Evolutionary conservation across 352 stramenopile species (phyloP).

Genomic region (Plasmopara halstedii): DNA sequence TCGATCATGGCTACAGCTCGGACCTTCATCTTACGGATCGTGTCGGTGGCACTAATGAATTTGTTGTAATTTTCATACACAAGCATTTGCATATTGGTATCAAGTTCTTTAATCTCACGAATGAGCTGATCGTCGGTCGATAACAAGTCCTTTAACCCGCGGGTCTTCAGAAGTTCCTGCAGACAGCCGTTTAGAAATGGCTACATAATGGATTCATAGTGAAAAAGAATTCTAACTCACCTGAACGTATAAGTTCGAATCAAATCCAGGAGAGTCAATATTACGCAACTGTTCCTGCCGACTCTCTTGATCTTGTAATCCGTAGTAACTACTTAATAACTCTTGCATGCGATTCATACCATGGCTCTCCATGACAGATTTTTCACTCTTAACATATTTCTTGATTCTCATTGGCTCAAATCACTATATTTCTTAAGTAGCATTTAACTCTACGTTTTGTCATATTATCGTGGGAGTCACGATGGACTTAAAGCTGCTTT

Average conservation of each 20-base stretch:
- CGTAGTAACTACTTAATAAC: conserved; percentile 85
- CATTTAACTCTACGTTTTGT: not conserved
- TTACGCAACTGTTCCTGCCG: conserved; percentile 55
- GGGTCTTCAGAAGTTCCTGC: conserved; percentile 50
- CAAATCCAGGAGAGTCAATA: conserved; percentile 71
- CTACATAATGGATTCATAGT: not conserved
- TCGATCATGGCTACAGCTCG: not conserved
- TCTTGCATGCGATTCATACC: conserved; percentile 84
- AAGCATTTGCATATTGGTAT: conserved; percentile 99
- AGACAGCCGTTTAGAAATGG: not conserved
- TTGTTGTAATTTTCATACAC: conserved; percentile 99
- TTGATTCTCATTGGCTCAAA: not conserved
- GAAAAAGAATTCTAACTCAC: conserved; percentile 11
- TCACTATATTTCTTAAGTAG: too few relatives aligned
- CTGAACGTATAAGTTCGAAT: conserved; percentile 68
- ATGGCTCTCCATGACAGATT: conserved; percentile 31
- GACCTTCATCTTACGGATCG: conserved; percentile 94
- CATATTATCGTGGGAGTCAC: not conserved
- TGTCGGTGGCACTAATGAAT: conserved; percentile 99
- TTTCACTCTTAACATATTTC: not conserved
- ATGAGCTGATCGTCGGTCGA: conserved; percentile 70
- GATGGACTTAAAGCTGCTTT: conserved; percentile 65
- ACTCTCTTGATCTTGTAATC: conserved; percentile 68
- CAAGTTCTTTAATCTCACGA: conserved; percentile 90
- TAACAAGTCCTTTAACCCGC: conserved; percentile 67